These are phyloP conservation scores for Penicillium sp. DNA, from an alignment of 2,329 filamentous ascomycete genomes.

Conservation along the genomic window DNA sequence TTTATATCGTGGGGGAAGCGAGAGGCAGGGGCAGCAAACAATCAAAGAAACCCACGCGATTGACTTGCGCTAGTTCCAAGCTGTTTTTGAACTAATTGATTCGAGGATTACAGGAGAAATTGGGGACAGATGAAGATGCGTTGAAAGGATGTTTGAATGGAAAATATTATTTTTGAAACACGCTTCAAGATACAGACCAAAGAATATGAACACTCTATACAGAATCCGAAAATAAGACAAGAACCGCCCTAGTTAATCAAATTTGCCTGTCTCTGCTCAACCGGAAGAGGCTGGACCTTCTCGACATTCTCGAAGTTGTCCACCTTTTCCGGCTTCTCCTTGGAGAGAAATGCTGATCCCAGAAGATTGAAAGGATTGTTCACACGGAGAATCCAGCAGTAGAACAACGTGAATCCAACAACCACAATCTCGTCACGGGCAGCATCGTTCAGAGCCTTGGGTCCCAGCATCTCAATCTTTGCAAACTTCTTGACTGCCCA, in stretches of 20 bases:
- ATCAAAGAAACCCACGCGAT: too few relatives aligned
- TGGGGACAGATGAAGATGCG: background rate
- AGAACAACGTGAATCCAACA: conserved; percentile 36
- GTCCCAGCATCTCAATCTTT: conserved; percentile 35
- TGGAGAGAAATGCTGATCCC: conserved; percentile 30
- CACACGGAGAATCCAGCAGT: conserved; percentile 34
- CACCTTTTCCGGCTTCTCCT: conserved; percentile 12
- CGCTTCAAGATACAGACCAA: background rate
- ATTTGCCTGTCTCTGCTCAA: background rate
- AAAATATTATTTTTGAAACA: background rate
- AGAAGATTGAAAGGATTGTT: conserved; percentile 33
- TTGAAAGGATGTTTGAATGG: background rate
- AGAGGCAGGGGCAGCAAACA: too few relatives aligned
- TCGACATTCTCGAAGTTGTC: background rate
- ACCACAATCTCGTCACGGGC: conserved; percentile 38
- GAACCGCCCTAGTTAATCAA: background rate
- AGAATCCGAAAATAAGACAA: background rate
- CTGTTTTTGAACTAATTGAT: too few relatives aligned
- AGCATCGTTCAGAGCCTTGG: conserved; percentile 20
- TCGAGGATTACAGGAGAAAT: background rate
- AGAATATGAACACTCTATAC: background rate
- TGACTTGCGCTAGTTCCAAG: too few relatives aligned
- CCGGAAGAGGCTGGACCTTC: background rate
- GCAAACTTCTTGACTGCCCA: conserved; percentile 36
- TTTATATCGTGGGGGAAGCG: too few relatives aligned